Evolutionary conservation across 1,139 yeast genomes (phyloP).

Genomic region (Suhomyces ambrosiae): DNA sequence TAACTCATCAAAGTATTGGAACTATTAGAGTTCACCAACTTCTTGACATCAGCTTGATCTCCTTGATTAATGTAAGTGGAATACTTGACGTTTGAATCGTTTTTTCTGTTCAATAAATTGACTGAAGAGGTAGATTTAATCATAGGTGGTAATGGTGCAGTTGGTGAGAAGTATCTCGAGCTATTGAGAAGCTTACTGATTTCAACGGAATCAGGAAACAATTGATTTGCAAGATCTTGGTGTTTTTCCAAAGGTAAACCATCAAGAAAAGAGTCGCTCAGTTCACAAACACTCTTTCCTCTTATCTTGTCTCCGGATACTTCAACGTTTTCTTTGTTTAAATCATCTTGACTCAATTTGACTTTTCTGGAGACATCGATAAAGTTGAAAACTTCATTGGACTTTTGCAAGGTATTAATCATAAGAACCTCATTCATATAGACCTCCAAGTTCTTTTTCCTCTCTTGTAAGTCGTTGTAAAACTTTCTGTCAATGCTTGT

Average conservation of each 20-base stretch:
- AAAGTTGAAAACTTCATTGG: conserved; percentile 12
- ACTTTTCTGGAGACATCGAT: conserved; percentile 12
- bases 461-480: conserved; percentile 14
- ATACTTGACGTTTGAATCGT: conserved; percentile 15
- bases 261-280: conserved; percentile 2
- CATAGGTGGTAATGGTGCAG: conserved; percentile 33
- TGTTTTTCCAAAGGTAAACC: conserved; percentile 6
- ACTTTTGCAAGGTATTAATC: conserved; percentile 9
- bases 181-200: conserved; percentile 20
- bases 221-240: conserved; percentile 24
- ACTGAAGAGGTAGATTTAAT: conserved; percentile 4
- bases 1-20: conserved; percentile 19
- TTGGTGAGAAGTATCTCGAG: conserved; percentile 25
- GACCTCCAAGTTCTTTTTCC: conserved; percentile 17
- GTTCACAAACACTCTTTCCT: background rate
- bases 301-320: background rate
- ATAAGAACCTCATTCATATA: conserved; percentile 15
- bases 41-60: conserved; percentile 8
- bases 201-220: conserved; percentile 29
- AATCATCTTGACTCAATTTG: conserved; percentile 4
- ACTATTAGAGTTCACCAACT: conserved; percentile 14
- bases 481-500: conserved; percentile 13
- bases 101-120: conserved; percentile 7
- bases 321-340: background rate
- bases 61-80: conserved; percentile 17